Percentiles rank a stretch among this genome's conserved stretches.
These are phyloP conservation scores for Pseudonectria foliicola DNA, from an alignment of 2,329 filamentous ascomycete genomes.

Conservation along the genomic window DNA sequence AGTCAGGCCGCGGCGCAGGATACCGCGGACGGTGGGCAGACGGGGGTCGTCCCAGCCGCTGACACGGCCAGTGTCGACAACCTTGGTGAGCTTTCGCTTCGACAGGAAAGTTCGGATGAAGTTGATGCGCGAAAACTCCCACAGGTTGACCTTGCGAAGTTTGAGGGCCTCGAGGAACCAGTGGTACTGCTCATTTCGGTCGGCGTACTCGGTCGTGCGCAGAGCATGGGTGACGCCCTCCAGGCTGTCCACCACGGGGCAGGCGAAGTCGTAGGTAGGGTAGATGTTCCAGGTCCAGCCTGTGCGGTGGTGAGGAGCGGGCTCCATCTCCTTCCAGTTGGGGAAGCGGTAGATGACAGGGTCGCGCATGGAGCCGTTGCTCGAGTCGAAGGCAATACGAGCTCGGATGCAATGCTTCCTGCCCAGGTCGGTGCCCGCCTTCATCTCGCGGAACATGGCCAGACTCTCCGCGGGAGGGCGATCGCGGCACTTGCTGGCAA, in stretches of 20 bases:
- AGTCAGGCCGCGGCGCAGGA: slow-evolving; percentile 71
- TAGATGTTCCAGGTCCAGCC: slow-evolving; percentile 78
- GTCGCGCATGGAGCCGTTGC: slow-evolving; percentile 93
- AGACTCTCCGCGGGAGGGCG: slow-evolving; percentile 76
- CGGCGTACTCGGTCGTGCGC: slow-evolving; percentile 79
- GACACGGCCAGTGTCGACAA: slow-evolving; percentile 69
- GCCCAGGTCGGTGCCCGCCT: slow-evolving; percentile 71
- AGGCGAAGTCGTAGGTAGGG: slow-evolving; percentile 81
- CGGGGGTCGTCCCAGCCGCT: slow-evolving; percentile 83
- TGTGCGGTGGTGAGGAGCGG: slow-evolving; percentile 63
- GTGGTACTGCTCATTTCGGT: slow-evolving; percentile 79
- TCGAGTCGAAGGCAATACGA: slow-evolving; percentile 85
- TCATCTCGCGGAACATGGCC: slow-evolving; percentile 88
- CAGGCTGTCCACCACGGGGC: slow-evolving; percentile 70
- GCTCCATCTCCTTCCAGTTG: slow-evolving; percentile 49
- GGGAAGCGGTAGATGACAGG: slow-evolving; percentile 92
- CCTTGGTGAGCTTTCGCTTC: slow-evolving; percentile 79
- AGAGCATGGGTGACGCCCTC: slow-evolving; percentile 81
- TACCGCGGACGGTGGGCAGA: slow-evolving; percentile 78
- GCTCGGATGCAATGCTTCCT: slow-evolving; percentile 85
- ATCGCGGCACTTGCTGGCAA: slow-evolving; percentile 74
- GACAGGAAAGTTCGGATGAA: slow-evolving; percentile 77
- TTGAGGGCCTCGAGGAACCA: slow-evolving; percentile 74
- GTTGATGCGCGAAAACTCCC: slow-evolving; percentile 80
- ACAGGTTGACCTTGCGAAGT: slow-evolving; percentile 72